Conservation (phyloP, 352 stramenopile genomes). For the Globisporangium rhizosaccharum region DNA sequence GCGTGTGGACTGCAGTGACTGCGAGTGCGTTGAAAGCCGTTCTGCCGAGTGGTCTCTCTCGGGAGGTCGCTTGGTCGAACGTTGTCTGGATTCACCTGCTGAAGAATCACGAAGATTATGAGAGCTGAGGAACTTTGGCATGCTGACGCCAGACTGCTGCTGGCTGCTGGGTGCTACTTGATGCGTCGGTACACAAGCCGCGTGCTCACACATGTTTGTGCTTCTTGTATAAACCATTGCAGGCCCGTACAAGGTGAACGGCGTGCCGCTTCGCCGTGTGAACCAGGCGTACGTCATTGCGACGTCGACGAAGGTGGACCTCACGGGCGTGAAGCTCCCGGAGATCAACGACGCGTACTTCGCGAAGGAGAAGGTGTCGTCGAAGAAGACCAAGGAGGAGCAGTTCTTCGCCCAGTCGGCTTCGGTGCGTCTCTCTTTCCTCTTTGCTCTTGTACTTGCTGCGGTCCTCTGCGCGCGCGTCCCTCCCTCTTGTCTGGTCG, state of each 20-base stretch:
- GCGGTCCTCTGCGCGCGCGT: not conserved
- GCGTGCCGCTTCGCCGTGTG: constrained; percentile 96
- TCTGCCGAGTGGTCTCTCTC: not conserved
- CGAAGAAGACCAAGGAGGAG: constrained; percentile 93
- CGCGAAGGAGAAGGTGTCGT: constrained; percentile 85
- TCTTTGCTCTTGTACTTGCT: constrained; percentile 1
- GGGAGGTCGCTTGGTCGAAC: constrained; percentile 4
- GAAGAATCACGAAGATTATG: constrained; percentile 81
- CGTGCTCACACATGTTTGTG: not conserved
- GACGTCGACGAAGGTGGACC: constrained; percentile 96
- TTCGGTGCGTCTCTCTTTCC: constrained; percentile 42
- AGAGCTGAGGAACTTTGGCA: constrained; percentile 74
- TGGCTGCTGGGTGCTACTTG: not conserved
- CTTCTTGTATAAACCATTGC: constrained; percentile 1
- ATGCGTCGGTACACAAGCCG: not conserved
- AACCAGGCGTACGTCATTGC: constrained; percentile 99
- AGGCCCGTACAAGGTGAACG: constrained; percentile 99
- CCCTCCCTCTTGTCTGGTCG: not conserved
- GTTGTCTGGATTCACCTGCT: constrained; percentile 25
- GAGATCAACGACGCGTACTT: constrained; percentile 98
- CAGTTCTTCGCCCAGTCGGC: constrained; percentile 96
- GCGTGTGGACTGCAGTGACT: constrained; percentile 3
- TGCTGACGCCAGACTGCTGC: not conserved
- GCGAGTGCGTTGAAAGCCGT: not conserved
- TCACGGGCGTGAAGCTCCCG: constrained; percentile 90